These are phyloP conservation scores for Phialocephala subalpina DNA, from an alignment of 2,329 filamentous ascomycete species.

Conservation along the genomic window DNA sequence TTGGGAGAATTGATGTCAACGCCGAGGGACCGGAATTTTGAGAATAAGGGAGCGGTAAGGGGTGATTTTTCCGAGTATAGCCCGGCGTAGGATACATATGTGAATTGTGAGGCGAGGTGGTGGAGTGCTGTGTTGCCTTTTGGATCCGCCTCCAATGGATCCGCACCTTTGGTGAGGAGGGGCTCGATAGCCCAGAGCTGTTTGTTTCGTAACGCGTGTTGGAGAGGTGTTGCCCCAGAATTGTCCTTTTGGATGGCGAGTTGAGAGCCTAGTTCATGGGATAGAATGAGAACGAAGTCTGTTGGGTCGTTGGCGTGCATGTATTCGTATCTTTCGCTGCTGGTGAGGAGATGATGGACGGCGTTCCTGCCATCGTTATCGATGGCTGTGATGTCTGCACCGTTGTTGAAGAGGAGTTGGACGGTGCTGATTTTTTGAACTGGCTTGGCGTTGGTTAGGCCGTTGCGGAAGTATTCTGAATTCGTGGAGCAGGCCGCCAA, in stretches of 20 bases:
- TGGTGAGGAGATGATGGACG: slow-evolving; percentile 33
- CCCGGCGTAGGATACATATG: neutral
- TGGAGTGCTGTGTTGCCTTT: slow-evolving; percentile 34
- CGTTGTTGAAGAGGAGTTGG: neutral
- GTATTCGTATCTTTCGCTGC: slow-evolving; percentile 30
- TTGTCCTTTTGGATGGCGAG: slow-evolving; percentile 23
- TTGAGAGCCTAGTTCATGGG: slow-evolving; percentile 8
- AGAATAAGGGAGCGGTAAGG: neutral
- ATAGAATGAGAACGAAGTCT: slow-evolving; percentile 27
- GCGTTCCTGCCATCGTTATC: slow-evolving; percentile 20
- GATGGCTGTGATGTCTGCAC: slow-evolving; percentile 1
- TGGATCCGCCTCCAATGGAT: slow-evolving; percentile 32
- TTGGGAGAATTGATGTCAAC: slow-evolving; percentile 32
- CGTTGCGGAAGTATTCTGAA: neutral
- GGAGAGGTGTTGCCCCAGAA: slow-evolving; percentile 20
- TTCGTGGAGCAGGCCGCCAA: neutral
- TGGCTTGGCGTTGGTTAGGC: no score
- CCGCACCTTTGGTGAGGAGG: slow-evolving; percentile 35
- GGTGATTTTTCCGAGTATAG: neutral
- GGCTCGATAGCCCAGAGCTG: slow-evolving; percentile 22
- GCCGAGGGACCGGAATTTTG: slow-evolving; percentile 22
- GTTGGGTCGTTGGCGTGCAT: slow-evolving; percentile 10
- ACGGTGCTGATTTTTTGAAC: neutral
- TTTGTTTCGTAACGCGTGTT: slow-evolving; percentile 23
- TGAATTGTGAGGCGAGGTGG: slow-evolving; percentile 29